Evolutionary conservation across 192 early-diverging fungal species (phyloP).

Genomic region (Mortierella antarctica): DNA sequence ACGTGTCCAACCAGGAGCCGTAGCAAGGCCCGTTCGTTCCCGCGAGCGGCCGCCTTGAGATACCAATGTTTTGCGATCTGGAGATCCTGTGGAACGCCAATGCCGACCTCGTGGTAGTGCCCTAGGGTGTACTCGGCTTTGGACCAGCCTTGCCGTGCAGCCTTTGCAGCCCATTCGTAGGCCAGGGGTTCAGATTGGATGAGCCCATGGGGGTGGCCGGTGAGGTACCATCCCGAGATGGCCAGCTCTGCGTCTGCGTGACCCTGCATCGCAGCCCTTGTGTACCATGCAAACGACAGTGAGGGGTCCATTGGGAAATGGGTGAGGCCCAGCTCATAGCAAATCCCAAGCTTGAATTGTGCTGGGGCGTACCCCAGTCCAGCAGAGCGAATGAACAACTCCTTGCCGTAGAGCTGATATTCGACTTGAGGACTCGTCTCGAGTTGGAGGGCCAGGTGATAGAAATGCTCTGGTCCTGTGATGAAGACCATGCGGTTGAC

Average conservation of each 20-base stretch:
- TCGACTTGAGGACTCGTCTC: slow-evolving; percentile 34
- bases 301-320: slow-evolving; percentile 60
- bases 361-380: slow-evolving; percentile 71
- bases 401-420: slow-evolving; percentile 58
- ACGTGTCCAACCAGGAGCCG: slow-evolving; percentile 41
- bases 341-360: slow-evolving; percentile 64
- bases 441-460: slow-evolving; percentile 44
- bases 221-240: slow-evolving; percentile 70
- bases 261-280: slow-evolving; percentile 68
- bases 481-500: slow-evolving; percentile 21
- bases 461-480: slow-evolving; percentile 45
- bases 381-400: slow-evolving; percentile 67
- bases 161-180: slow-evolving; percentile 47
- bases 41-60: slow-evolving; percentile 40
- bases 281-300: slow-evolving; percentile 69
- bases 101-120: slow-evolving; percentile 49
- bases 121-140: slow-evolving; percentile 51
- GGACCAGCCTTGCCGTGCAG: slow-evolving; percentile 40
- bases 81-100: slow-evolving; percentile 38
- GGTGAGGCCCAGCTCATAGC: slow-evolving; percentile 66
- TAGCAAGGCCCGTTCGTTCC: slow-evolving; percentile 41
- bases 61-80: slow-evolving; percentile 44
- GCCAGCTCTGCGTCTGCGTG: slow-evolving; percentile 71
- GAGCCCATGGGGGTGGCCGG: slow-evolving; percentile 62
- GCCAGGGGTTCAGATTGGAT: slow-evolving; percentile 60